Base-by-base conservation (phyloP, 1,139 yeast genomes). In the Yamadazyma spencermartinsiae region DNA sequence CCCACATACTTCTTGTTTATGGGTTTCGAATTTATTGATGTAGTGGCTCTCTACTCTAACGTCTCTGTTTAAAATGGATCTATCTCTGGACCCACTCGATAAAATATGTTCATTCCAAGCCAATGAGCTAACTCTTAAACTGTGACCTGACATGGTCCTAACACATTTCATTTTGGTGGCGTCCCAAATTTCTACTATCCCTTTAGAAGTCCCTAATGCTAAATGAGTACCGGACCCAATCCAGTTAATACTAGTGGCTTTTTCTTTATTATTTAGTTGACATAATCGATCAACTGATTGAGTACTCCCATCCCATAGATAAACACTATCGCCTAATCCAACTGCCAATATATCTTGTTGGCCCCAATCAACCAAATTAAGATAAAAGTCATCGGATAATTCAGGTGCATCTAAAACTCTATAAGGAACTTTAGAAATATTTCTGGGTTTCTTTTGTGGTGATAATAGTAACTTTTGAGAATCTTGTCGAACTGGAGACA, bases 381-480 rank as follows among this genome's bases (percentile, higher is more conserved):
- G 72, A 57, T 92, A 92, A 56, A 90, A 92, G 60, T 92, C 98
- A 58, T 94, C 98, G 9, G 89, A 86, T 27, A 94, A 68, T 42
- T 89, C 96, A 0, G 98, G 99, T 0, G 99, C 99, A 64, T 92
- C 98, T 33, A 92, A 74, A 3, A 92, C 97, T 43, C 96, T 74
- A 56, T 86, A 89, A 0, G 98, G 98, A 0, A 89, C 88, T 54
- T 86, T 87, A 10, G 90, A 74, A 7, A 92, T 86, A 26, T 76
- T 76, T 36, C 98, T 65, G 1, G 86, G 79, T 52, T 81, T 84
- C 61, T 83, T 87, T 41, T 85, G 84, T 0, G 97, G 97, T 1
- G 92, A 83, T 37, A 89, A 63, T 30, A 92, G 65, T 31, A 90
- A 63, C 50, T 80, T 75, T 52, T 90, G 96, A 1, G 94, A 81